phyloP scores from a whole-genome alignment of 2,329 filamentous ascomycete genomes.

The Hirsutella minnesotensis region DNA sequence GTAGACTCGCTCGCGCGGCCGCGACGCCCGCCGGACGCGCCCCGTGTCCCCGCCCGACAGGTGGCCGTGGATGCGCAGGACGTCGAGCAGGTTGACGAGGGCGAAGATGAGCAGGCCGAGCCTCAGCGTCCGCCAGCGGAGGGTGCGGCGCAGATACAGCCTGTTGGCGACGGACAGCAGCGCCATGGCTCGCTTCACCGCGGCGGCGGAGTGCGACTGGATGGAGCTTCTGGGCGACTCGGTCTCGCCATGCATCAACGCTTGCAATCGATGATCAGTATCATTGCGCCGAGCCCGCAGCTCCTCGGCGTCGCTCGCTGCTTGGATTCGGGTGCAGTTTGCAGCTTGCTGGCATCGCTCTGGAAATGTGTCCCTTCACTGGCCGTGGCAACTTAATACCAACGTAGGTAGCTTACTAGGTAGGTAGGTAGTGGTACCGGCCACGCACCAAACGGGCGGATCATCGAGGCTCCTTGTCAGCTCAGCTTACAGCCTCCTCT shows the following conservation, averaged over 20 bases:
- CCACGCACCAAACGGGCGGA: too few species aligned
- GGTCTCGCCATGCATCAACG: not conserved
- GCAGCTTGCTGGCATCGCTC: too few species aligned
- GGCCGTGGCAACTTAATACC: too few species aligned
- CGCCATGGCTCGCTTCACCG: not conserved
- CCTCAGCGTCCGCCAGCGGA: slow-evolving; percentile 22
- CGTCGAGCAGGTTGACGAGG: slow-evolving; percentile 26
- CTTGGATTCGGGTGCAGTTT: too few species aligned
- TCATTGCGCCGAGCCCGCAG: too few species aligned
- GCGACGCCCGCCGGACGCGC: slow-evolving; percentile 10
- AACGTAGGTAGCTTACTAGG: too few species aligned
- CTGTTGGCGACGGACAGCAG: slow-evolving; percentile 19
- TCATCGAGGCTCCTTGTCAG: too few species aligned
- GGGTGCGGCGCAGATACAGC: slow-evolving; percentile 23
- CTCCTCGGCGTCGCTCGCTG: too few species aligned
- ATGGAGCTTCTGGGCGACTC: not conserved
- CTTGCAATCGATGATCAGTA: too few species aligned
- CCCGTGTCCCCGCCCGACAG: slow-evolving; percentile 16
- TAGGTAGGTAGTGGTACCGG: too few species aligned
- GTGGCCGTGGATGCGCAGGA: slow-evolving; percentile 23
- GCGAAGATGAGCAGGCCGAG: slow-evolving; percentile 21
- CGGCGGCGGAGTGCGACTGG: not conserved
- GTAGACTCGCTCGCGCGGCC: slow-evolving; percentile 38
- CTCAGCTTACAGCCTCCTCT: too few species aligned
- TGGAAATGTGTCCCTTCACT: not conserved